These are phyloP conservation scores for Coniochaeta ligniaria DNA, from an alignment of 2,329 filamentous ascomycete genomes.

Conservation along the genomic window DNA sequence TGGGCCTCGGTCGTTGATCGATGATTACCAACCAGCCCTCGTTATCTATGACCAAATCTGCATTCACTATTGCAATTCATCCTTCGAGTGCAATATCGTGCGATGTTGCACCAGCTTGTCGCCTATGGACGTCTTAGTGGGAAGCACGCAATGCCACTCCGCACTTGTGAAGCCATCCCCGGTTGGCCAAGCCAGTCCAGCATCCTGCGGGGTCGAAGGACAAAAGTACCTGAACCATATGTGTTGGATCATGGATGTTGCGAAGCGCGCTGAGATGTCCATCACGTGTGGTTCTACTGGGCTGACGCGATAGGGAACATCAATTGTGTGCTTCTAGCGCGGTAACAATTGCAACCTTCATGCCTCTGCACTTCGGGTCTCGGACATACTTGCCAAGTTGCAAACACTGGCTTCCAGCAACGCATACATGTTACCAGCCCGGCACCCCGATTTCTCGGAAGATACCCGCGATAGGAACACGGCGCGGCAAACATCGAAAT, in stretches of 20 bases:
- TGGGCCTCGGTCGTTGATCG: neutral
- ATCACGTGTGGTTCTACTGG: neutral
- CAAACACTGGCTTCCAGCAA: neutral
- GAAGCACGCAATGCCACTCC: constrained; percentile 1
- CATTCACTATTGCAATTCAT: constrained; percentile 7
- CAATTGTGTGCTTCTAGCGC: neutral
- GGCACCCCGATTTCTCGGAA: neutral
- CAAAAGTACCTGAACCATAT: neutral
- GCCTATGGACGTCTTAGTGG: neutral
- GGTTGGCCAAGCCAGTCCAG: neutral
- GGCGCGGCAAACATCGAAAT: neutral
- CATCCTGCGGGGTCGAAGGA: neutral
- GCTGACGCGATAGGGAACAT: neutral
- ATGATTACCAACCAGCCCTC: constrained; percentile 7
- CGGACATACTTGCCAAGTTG: neutral
- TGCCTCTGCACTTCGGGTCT: neutral
- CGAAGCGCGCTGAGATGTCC: neutral
- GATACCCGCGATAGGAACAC: neutral
- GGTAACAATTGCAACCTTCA: neutral
- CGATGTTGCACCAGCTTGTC: neutral
- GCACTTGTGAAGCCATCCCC: constrained; percentile 1
- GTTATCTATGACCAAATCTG: constrained; percentile 11
- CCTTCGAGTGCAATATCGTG: neutral
- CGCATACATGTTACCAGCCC: neutral
- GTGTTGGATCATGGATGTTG: neutral